Conservation (phyloP, 805 yeast genomes). For the Starmerella gropengiesseri region DNA sequence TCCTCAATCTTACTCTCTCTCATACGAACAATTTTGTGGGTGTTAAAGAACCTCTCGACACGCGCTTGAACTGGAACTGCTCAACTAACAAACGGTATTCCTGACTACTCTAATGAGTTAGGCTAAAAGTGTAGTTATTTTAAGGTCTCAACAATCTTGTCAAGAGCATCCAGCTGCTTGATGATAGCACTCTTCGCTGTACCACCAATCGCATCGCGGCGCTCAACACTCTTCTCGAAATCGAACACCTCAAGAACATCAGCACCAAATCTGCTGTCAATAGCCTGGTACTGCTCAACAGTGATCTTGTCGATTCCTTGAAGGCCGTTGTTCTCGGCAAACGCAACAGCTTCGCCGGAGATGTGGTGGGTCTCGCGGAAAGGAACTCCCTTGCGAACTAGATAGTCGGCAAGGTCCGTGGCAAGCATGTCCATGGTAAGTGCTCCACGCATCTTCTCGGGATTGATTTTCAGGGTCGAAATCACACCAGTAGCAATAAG, state of each 20-base stretch:
- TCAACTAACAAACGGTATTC: too few species aligned
- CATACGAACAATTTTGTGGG: too few species aligned
- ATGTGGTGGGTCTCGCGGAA: slow-evolving; percentile 99
- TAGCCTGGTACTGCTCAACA: slow-evolving; percentile 62
- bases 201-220: slow-evolving; percentile 95
- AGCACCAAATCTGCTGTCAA: slow-evolving; percentile 66
- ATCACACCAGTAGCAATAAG: slow-evolving; percentile 93
- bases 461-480: slow-evolving; percentile 67
- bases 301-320: slow-evolving; percentile 80
- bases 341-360: slow-evolving; percentile 92
- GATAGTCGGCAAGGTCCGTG: slow-evolving; percentile 93
- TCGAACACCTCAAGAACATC: slow-evolving; percentile 82
- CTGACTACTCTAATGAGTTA: too few species aligned
- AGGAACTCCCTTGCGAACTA: slow-evolving; percentile 96
- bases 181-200: slow-evolving; percentile 86
- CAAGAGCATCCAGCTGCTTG: slow-evolving; percentile 44
- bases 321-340: slow-evolving; percentile 67
- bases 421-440: slow-evolving; percentile 99
- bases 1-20: too few species aligned
- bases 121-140: background rate
- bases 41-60: too few species aligned
- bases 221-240: slow-evolving; percentile 89
- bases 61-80: too few species aligned
- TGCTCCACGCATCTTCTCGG: slow-evolving; percentile 70
- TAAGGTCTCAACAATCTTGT: slow-evolving; percentile 6